Percentiles rank a stretch among this genome's conserved stretches.
Conservation (phyloP, 148 eudicot species). For the Vaccinium macrocarpon region DNA sequence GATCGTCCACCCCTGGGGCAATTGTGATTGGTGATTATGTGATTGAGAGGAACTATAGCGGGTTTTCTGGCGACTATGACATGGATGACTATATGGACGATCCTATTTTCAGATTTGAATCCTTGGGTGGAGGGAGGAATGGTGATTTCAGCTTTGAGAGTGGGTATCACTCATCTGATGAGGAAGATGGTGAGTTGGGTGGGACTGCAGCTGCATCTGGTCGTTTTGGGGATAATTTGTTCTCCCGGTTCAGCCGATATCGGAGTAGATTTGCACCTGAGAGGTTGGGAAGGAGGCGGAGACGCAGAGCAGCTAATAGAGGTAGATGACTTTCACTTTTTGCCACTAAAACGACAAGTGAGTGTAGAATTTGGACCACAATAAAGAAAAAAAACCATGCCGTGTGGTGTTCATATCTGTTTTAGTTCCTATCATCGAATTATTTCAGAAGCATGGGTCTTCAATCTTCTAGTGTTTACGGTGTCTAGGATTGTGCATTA, state of each 20-base stretch:
- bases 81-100: conserved; percentile 44
- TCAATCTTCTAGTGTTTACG: background rate
- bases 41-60: conserved; percentile 44
- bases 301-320: conserved; percentile 27
- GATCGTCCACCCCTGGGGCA: conserved; percentile 58
- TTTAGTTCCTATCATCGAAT: background rate
- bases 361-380: conserved; percentile 1
- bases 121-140: conserved; percentile 28
- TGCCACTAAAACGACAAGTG: background rate
- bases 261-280: conserved; percentile 32
- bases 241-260: conserved; percentile 34
- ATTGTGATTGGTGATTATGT: conserved; percentile 79
- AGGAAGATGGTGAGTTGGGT: conserved; percentile 29
- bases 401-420: background rate
- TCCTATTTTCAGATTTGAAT: conserved; percentile 30
- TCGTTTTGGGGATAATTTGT: conserved; percentile 21
- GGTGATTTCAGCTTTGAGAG: conserved; percentile 29
- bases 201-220: conserved; percentile 19
- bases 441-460: conserved; percentile 4
- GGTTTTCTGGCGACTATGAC: conserved; percentile 32
- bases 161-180: conserved; percentile 37
- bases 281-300: conserved; percentile 37
- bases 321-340: conserved; percentile 11
- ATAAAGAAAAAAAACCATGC: background rate
- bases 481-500: conserved; percentile 10